phyloP scores from a whole-genome alignment of 495 filamentous ascomycete genomes.

The Aspergillus avenaceus region DNA sequence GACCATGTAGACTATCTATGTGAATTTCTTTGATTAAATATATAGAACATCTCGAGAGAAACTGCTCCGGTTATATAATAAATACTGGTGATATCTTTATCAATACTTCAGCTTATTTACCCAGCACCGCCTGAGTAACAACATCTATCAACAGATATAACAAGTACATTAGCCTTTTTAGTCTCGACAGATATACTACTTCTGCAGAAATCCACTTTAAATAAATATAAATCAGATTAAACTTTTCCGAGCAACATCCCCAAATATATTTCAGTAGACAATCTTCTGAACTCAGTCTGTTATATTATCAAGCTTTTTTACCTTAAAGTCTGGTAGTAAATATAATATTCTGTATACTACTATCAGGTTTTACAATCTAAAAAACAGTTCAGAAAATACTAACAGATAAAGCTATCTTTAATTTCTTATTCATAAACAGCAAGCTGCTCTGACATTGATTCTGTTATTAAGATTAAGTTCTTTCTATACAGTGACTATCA shows the following conservation, averaged over 20 bases:
- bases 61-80: conserved; percentile 22
- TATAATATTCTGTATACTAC: conserved; percentile 24
- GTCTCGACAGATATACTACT: conserved; percentile 18
- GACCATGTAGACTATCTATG: conserved; percentile 26
- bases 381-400: conserved; percentile 23
- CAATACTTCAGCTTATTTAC: conserved; percentile 25
- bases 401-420: conserved; percentile 17
- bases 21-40: conserved; percentile 33
- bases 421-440: background rate
- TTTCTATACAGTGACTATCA: conserved; percentile 30
- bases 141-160: conserved; percentile 21
- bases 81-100: conserved; percentile 26
- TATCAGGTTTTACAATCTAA: conserved; percentile 27
- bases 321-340: conserved; percentile 18
- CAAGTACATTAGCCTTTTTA: conserved; percentile 10
- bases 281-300: conserved; percentile 26
- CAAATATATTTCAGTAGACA: conserved; percentile 14
- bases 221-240: conserved; percentile 14
- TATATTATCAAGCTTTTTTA: conserved; percentile 31
- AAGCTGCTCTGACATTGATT: conserved; percentile 6
- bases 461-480: conserved; percentile 24
- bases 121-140: conserved; percentile 10
- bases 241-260: conserved; percentile 27
- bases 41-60: conserved; percentile 23
- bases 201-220: conserved; percentile 17